Base-by-base conservation (phyloP, 139 green algal genomes). In the Marvania coccoides region DNA sequence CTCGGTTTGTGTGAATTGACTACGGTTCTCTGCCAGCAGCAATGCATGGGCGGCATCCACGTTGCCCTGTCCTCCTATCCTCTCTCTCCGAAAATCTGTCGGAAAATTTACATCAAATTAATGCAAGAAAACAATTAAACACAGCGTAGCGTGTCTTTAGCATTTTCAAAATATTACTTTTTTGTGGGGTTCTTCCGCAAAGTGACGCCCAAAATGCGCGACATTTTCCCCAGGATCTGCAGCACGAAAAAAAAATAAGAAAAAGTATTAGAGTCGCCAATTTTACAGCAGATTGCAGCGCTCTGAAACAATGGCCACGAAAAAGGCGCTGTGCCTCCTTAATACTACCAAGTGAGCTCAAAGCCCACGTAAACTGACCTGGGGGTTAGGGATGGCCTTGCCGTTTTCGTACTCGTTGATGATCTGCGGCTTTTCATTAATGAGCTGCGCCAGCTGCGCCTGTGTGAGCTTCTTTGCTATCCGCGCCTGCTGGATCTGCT, bases 401-500 rank as follows among this genome's bases (percentile, higher is more conserved):
- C 75, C 75, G 30, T 28, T 72, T 61, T 90, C 84, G 54, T 91
- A 91, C 58, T 97, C 91, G 51, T 98, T 90, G 39, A 99, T 93
- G 42, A 97, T 72, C 47, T 94, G 76, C 3, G 92, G 94, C 81
- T 96, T 96, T 75, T 98, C 93, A 73, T 98, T 98, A 70, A 98
- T 95, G 9, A 78, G 47, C 82, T 97, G 85, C 48, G 73, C 73
- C 26, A 80, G 48, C 73, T 98, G 90, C 31, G 90, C 88, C 64
- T 99, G 94, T 2, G 94, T 99, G 45, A 98, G 65, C 78, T 98
- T 98, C 76, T 97, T 97, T 7, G 84, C 94, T 15, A 95, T 82
- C 12, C 94, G 69, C 12, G 89, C 94, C 59, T 91, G 78, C 31
- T 90, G 69, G 38, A 99, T 98, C 46, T 88, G 84, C 71, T 92